Evolutionary conservation across 2,329 filamentous ascomycete species (phyloP).

Genomic region (Fusarium mexicanum): DNA sequence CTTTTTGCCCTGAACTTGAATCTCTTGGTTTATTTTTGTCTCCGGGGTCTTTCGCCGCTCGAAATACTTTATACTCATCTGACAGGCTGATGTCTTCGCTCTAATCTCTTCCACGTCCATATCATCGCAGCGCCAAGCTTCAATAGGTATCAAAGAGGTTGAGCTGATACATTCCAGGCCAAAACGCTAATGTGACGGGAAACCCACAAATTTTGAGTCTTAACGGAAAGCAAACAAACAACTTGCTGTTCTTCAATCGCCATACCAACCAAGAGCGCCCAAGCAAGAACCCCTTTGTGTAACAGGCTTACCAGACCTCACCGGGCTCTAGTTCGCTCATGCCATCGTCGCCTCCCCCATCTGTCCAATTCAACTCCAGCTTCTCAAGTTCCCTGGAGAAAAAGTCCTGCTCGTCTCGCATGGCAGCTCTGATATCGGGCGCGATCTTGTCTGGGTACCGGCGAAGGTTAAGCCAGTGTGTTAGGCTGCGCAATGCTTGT

Average conservation of each 20-base stretch:
- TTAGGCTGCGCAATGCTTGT: constrained; percentile 86
- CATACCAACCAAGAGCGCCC: neutral
- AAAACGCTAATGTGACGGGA: neutral
- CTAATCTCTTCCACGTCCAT: neutral
- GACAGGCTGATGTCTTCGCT: neutral
- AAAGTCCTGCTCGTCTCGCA: constrained; percentile 81
- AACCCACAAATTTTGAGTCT: neutral
- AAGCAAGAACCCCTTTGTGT: neutral
- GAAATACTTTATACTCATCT: neutral
- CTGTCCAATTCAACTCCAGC: constrained; percentile 65
- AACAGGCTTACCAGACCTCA: constrained; percentile 40
- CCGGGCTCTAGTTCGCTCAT: constrained; percentile 49
- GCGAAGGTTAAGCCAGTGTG: constrained; percentile 93
- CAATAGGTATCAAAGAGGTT: neutral
- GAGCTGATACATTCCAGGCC: neutral
- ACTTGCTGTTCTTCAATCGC: neutral
- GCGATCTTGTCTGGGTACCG: constrained; percentile 83
- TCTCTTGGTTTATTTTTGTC: neutral
- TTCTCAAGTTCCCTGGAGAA: constrained; percentile 81
- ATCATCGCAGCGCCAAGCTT: neutral
- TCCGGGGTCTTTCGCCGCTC: neutral
- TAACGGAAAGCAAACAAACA: neutral
- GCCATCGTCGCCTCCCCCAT: constrained; percentile 49
- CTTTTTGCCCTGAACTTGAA: neutral
- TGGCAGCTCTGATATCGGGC: constrained; percentile 62